These are phyloP conservation scores for Xylaria arbuscula DNA, from an alignment of 2,329 filamentous ascomycete genomes.

Conservation along the genomic window DNA sequence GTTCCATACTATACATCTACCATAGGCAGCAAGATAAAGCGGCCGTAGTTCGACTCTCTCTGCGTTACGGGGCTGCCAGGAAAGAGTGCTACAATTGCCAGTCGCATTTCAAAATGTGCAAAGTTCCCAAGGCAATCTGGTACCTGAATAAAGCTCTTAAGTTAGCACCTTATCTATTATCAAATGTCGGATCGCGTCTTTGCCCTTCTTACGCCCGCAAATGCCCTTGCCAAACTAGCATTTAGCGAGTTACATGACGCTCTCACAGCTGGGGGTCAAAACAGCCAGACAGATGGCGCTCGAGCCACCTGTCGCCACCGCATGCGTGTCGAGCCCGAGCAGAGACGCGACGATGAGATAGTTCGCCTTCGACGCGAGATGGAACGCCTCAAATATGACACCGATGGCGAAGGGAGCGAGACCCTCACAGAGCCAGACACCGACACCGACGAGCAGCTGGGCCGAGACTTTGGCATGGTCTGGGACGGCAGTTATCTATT, in stretches of 20 bases:
- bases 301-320: not conserved
- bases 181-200: not conserved
- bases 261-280: not conserved
- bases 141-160: too few species aligned
- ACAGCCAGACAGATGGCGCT: not conserved
- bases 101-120: too few species aligned
- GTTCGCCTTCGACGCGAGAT: conserved; percentile 1
- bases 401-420: not conserved
- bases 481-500: not conserved
- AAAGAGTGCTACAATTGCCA: too few species aligned
- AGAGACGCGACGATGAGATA: not conserved
- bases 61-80: too few species aligned
- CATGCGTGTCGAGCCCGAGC: not conserved
- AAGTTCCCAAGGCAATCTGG: too few species aligned
- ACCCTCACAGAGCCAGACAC: conserved; percentile 1
- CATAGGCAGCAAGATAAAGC: too few species aligned
- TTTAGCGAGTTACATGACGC: not conserved
- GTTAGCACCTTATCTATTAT: too few species aligned
- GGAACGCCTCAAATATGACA: not conserved
- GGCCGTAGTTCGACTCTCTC: too few species aligned
- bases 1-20: too few species aligned
- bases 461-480: not conserved
- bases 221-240: conserved; percentile 2
- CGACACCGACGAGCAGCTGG: not conserved
- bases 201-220: not conserved